These are phyloP conservation scores for Rhodotorula sp. DNA, from an alignment of 1,284 basidiomycete genomes.

Conservation along the genomic window DNA sequence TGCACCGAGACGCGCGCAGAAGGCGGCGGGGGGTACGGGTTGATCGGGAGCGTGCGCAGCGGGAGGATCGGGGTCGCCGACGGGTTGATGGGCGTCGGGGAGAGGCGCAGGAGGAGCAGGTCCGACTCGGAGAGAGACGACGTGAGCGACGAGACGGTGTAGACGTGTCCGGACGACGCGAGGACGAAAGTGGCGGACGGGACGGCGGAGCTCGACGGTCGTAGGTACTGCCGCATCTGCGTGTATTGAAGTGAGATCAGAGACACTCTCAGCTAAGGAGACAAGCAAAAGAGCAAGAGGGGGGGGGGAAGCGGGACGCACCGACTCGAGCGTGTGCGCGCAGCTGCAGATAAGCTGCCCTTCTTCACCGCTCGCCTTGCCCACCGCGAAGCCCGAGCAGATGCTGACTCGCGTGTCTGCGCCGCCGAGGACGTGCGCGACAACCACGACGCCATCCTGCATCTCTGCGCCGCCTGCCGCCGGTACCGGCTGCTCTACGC, in stretches of 20 bases:
- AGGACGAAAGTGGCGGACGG: slow-evolving; percentile 53
- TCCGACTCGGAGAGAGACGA: slow-evolving; percentile 66
- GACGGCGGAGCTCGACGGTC: slow-evolving; percentile 34
- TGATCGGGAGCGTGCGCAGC: slow-evolving; percentile 62
- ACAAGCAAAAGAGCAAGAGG: slow-evolving; percentile 10
- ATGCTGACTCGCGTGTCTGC: slow-evolving; percentile 58
- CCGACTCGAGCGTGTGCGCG: slow-evolving; percentile 68
- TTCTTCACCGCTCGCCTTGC: slow-evolving; percentile 49
- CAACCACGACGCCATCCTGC: slow-evolving; percentile 57
- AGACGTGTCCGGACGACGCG: slow-evolving; percentile 33
- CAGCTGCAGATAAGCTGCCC: slow-evolving; percentile 60
- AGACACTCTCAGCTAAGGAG: neutral
- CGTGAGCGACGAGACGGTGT: slow-evolving; percentile 55
- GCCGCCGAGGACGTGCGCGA: slow-evolving; percentile 62
- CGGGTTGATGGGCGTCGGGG: slow-evolving; percentile 42
- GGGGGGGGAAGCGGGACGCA: slow-evolving; percentile 45
- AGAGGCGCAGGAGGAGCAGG: slow-evolving; percentile 52
- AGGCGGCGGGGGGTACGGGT: slow-evolving; percentile 64
- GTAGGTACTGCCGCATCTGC: slow-evolving; percentile 53
- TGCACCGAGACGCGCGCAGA: slow-evolving; percentile 59
- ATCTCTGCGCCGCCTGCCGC: slow-evolving; percentile 20
- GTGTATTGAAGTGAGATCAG: neutral
- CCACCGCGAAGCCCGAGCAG: slow-evolving; percentile 65
- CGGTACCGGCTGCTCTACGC: neutral
- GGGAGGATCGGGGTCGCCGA: slow-evolving; percentile 53